Percentiles rank a stretch among this genome's conserved stretches.
Evolutionary conservation across 164 flowering plant species (phyloP).

Genomic region (Litsea cubeba): DNA sequence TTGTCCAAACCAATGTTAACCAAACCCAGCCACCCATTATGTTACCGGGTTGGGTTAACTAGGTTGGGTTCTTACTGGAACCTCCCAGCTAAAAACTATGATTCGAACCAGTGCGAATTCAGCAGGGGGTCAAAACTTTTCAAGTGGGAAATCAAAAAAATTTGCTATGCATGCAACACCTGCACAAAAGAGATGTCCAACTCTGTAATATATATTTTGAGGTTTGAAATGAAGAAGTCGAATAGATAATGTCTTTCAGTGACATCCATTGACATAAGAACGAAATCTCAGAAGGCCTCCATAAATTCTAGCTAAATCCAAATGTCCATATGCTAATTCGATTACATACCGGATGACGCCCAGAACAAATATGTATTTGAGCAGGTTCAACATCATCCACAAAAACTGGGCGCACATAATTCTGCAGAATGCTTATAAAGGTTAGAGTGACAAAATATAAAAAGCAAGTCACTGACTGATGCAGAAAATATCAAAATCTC

Average conservation of each 20-base stretch:
- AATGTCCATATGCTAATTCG: not conserved
- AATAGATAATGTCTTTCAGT: not conserved
- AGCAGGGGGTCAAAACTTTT: too few species aligned
- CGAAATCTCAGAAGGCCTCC: not conserved
- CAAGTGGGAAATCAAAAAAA: too few species aligned
- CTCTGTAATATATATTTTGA: too few species aligned
- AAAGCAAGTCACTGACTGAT: not conserved
- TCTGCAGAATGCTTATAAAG: conserved; percentile 37
- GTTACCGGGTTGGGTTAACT: too few species aligned
- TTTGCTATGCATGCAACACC: too few species aligned
- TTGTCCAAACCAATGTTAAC: too few species aligned
- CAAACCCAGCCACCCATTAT: too few species aligned
- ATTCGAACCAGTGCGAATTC: too few species aligned
- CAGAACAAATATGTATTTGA: conserved; percentile 67
- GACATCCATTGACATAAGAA: not conserved
- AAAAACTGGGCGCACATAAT: conserved; percentile 77
- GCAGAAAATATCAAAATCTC: not conserved
- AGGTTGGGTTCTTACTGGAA: too few species aligned
- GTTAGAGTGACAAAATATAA: not conserved
- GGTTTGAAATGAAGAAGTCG: not conserved
- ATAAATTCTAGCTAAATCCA: not conserved
- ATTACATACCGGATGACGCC: conserved; percentile 85
- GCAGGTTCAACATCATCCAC: conserved; percentile 63
- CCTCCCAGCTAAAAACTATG: too few species aligned
- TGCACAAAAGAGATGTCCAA: too few species aligned